Base-by-base conservation (phyloP, 495 filamentous ascomycete genomes). In the Penicillium steckii region DNA sequence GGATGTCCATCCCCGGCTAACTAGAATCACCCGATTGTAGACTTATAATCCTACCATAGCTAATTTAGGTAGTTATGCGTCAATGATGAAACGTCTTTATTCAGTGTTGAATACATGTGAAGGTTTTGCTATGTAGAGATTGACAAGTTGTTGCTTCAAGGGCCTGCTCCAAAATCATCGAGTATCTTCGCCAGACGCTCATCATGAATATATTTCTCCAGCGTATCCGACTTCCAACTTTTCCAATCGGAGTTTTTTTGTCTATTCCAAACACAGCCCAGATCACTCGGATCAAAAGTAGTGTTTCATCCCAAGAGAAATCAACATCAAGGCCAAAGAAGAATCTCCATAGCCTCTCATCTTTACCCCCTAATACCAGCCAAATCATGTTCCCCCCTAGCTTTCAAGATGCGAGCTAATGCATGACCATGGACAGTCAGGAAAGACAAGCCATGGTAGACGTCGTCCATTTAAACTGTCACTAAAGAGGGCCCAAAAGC, bases 311-410 rank as follows among this genome's bases (percentile, higher is more conserved):
- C 53, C 53, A 56, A 33, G 46, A 23, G 19, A 50, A 32, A 33
- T 56, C 52, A 19, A 49, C 38, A 38, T 55, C 46, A 44, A 55
- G 52, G 2, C 45, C 52, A 40, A 55, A 49, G 46, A 55, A 49
- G 22, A 49, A 55, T 38, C 52, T 44, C n/a, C 52, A 26, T 17
- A 40, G 10, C n/a, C n/a, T 29, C 27, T 29, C 27, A 12, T 29
- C 27, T 29, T 29, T 29, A 29, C 27, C 12, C 27, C 12, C 12
- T 5, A 12, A n/a, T n/a, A n/a, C n/a, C n/a, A n/a, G 27, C 27
- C 27, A 29, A 29, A 12, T 29, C 27, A 6, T 5, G 12, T 29
- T 5, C 27, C 5, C 27, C 12, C 12, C 12, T 29, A 6, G 27
- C 27, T 29, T 29, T 29, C 27, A 29, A 29, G 27, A 29, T 6